phyloP scores from a whole-genome alignment of 2,329 filamentous ascomycete genomes.

The Penicillium sclerotiorum region DNA sequence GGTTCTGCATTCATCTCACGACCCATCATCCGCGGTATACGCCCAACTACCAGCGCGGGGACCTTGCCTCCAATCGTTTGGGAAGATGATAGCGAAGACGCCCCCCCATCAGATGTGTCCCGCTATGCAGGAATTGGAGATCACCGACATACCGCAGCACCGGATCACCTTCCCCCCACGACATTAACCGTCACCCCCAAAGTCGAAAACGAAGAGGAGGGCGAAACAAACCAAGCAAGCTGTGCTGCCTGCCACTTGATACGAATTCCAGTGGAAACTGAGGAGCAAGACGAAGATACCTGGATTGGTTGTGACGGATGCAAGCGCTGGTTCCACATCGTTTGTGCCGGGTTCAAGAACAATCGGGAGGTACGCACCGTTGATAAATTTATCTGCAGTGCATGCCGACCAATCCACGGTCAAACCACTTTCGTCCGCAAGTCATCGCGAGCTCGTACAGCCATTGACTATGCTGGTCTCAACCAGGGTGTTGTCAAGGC shows the following conservation, averaged over 20 bases:
- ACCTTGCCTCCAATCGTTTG: constrained; percentile 37
- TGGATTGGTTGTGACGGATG: constrained; percentile 72
- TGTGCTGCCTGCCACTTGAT: constrained; percentile 62
- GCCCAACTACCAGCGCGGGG: constrained; percentile 44
- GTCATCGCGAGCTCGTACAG: constrained; percentile 64
- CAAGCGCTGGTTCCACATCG: constrained; percentile 69
- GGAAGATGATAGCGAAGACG: constrained; percentile 33
- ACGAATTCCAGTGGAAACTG: constrained; percentile 53
- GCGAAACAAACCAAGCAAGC: constrained; percentile 45
- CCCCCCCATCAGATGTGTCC: constrained; percentile 13
- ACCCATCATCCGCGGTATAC: constrained; percentile 37
- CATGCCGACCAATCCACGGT: constrained; percentile 62
- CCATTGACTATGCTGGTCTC: constrained; percentile 69
- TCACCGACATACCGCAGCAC: constrained; percentile 7
- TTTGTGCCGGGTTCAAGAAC: constrained; percentile 67
- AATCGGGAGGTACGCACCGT: constrained; percentile 66
- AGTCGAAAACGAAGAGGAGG: constrained; percentile 30
- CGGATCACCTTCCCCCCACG: constrained; percentile 9
- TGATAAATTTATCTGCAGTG: constrained; percentile 67
- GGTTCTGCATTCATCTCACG: constrained; percentile 44
- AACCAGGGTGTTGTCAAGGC: constrained; percentile 68
- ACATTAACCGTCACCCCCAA: constrained; percentile 26
- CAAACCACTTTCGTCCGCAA: constrained; percentile 69
- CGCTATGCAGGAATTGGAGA: constrained; percentile 14
- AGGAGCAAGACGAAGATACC: constrained; percentile 57